phyloP scores from a whole-genome alignment of 78 protist species.

The Speleostelium caveatum region DNA sequence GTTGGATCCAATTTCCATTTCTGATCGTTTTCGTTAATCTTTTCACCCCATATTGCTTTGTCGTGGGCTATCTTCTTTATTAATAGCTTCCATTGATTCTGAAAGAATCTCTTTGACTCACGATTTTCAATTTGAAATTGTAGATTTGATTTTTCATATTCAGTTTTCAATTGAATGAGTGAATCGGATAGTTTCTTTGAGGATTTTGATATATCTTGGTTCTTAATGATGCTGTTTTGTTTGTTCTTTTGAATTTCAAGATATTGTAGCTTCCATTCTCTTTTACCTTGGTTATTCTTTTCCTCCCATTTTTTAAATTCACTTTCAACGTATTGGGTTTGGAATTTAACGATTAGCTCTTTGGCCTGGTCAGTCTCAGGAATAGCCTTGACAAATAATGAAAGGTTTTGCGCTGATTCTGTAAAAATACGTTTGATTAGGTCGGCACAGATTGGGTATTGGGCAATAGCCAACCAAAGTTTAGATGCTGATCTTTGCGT shows the following conservation, averaged over 20 bases:
- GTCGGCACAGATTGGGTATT: background rate
- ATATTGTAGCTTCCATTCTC: slow-evolving; percentile 64
- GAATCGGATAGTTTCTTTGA: slow-evolving; percentile 44
- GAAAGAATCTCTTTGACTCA: slow-evolving; percentile 56
- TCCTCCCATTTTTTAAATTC: slow-evolving; percentile 77
- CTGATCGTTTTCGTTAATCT: background rate
- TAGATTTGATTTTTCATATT: slow-evolving; percentile 33
- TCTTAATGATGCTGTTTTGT: slow-evolving; percentile 27
- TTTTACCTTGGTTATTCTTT: slow-evolving; percentile 19
- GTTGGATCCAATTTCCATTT: slow-evolving; percentile 82
- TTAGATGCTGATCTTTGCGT: background rate
- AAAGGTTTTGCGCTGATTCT: background rate
- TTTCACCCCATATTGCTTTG: slow-evolving; percentile 45
- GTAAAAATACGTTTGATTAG: background rate
- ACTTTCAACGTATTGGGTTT: slow-evolving; percentile 22
- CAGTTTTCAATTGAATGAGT: slow-evolving; percentile 18
- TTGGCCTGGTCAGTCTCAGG: background rate
- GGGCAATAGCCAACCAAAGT: slow-evolving; percentile 17
- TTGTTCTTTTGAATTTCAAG: slow-evolving; percentile 62
- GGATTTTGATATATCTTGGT: slow-evolving; percentile 45
- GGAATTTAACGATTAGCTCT: slow-evolving; percentile 13
- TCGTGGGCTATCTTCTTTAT: slow-evolving; percentile 64
- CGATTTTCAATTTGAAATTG: slow-evolving; percentile 12
- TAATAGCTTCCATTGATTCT: slow-evolving; percentile 57
- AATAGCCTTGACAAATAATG: background rate